Conservation (phyloP, 164 flowering plant species). For the Vitis labrusca region DNA sequence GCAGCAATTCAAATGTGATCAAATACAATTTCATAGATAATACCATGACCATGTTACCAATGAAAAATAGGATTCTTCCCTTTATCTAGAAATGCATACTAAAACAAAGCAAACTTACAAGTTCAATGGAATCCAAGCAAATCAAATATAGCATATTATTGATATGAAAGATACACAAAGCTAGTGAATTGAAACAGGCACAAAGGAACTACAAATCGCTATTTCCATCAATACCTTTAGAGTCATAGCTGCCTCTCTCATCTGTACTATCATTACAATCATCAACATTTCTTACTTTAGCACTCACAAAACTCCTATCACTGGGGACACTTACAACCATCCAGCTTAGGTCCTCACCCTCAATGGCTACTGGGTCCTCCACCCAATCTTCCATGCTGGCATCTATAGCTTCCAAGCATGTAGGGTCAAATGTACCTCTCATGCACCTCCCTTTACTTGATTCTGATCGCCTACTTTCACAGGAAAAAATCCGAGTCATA, state of each 20-base stretch:
- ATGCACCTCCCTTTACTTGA: slow-evolving; percentile 2
- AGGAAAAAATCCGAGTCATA: background rate
- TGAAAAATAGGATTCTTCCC: too few species aligned
- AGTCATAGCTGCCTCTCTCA: slow-evolving; percentile 13
- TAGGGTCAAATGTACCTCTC: slow-evolving; percentile 16
- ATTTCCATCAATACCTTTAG: slow-evolving; percentile 12
- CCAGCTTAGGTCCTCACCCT: slow-evolving; percentile 16
- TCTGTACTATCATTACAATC: slow-evolving; percentile 13
- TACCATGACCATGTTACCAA: too few species aligned
- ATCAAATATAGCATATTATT: background rate
- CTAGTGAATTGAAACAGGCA: background rate
- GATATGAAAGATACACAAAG: background rate
- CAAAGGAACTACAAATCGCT: slow-evolving; percentile 12
- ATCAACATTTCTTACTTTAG: slow-evolving; percentile 2
- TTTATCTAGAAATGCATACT: too few species aligned
- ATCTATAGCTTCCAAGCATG: slow-evolving; percentile 21
- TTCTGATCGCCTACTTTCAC: slow-evolving; percentile 14
- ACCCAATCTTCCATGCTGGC: slow-evolving; percentile 23
- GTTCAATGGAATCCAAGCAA: background rate
- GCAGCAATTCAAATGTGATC: too few species aligned
- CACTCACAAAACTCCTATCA: slow-evolving; percentile 2
- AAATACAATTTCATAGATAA: too few species aligned
- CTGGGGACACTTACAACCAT: slow-evolving; percentile 12
- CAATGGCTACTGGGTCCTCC: slow-evolving; percentile 14
- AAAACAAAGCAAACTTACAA: too few species aligned